A percentile compares a stretch with the other conserved stretches of the same genome.
Evolutionary conservation across 192 early-diverging fungal genomes (phyloP).

Genomic region (Backusella tarrabulga): DNA sequence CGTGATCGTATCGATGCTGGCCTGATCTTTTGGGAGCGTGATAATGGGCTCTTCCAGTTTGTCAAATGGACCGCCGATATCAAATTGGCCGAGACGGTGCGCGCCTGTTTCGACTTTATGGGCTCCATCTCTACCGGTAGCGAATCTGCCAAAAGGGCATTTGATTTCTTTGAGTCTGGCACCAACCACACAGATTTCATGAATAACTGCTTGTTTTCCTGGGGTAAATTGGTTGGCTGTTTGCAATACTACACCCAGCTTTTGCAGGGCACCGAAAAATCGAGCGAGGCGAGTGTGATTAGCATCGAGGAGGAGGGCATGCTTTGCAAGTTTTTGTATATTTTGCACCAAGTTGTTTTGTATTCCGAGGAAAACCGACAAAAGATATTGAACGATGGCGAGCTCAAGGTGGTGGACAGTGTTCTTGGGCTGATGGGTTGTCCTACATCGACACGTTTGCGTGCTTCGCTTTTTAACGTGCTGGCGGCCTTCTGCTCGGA

Average conservation of each 20-base stretch:
- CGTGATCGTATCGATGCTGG: slow-evolving; percentile 73
- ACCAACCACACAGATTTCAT: slow-evolving; percentile 32
- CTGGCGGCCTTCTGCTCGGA: slow-evolving; percentile 83
- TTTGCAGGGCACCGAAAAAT: slow-evolving; percentile 44
- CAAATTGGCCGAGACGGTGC: slow-evolving; percentile 57
- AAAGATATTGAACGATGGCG: slow-evolving; percentile 65
- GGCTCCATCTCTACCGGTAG: slow-evolving; percentile 79
- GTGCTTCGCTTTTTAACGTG: slow-evolving; percentile 75
- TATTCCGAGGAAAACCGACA: slow-evolving; percentile 71
- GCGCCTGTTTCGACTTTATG: slow-evolving; percentile 81
- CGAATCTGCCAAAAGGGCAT: slow-evolving; percentile 61
- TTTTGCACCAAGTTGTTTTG: slow-evolving; percentile 75
- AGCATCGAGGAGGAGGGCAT: slow-evolving; percentile 69
- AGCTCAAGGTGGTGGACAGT: slow-evolving; percentile 63
- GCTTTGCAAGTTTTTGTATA: slow-evolving; percentile 71
- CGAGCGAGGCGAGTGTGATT: slow-evolving; percentile 38
- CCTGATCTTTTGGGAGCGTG: slow-evolving; percentile 64
- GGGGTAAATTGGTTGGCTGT: slow-evolving; percentile 75
- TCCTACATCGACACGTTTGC: slow-evolving; percentile 72
- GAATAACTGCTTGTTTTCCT: slow-evolving; percentile 64
- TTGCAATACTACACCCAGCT: slow-evolving; percentile 63
- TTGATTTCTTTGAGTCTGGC: slow-evolving; percentile 51
- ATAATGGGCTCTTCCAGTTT: slow-evolving; percentile 60
- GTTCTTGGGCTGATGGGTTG: slow-evolving; percentile 84
- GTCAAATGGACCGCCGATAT: slow-evolving; percentile 62